Base-by-base conservation (phyloP, 1,284 basidiomycete genomes). In the Microbotryum intermedium region DNA sequence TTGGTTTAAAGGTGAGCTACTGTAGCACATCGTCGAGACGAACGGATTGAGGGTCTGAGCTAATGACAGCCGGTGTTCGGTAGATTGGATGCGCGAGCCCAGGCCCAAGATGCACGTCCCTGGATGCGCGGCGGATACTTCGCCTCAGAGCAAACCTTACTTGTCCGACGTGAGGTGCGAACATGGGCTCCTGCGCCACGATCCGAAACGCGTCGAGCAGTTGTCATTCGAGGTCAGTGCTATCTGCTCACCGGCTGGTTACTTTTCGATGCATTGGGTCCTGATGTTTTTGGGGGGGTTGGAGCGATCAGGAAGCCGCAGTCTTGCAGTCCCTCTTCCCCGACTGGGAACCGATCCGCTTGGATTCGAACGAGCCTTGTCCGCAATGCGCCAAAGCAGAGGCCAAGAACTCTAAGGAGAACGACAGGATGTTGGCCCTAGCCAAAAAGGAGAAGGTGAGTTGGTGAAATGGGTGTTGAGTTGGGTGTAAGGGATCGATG, bases 391-490 rank as follows among this genome's bases (percentile, higher is more conserved):
- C 34, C 6, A 39, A 83, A 59, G 78, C 78, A 1, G 72, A 75
- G 23, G 73, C 82, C n/a, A 78, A 82, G 55, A 82, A 79, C 66
- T 81, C 81, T 69, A 81, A 80, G 63, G 83, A 80, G 10, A 21
- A 55, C 3, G 4, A 21, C 1, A 30, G 68, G 77, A 79, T 44
- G 82, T 81, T 82, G 52, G 82, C 77, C 71, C 79, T 77, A 58
- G 84, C 83, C 13, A 84, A 86, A 69, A 82, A 84, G 28, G 87
- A 89, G 74, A 88, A 86, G 82, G 87, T 84, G 58, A 55, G 61
- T 21, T 25, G n/a, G n/a, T n/a, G n/a, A n/a, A n/a, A n/a, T n/a
- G n/a, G n/a, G n/a, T n/a, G n/a, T n/a, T n/a, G n/a, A n/a, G n/a
- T n/a, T n/a, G n/a, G n/a, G n/a, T n/a, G n/a, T n/a, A n/a, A n/a